Evolutionary conservation across 208 protist genomes (phyloP).

Genomic region (Trypanosoma caninum): DNA sequence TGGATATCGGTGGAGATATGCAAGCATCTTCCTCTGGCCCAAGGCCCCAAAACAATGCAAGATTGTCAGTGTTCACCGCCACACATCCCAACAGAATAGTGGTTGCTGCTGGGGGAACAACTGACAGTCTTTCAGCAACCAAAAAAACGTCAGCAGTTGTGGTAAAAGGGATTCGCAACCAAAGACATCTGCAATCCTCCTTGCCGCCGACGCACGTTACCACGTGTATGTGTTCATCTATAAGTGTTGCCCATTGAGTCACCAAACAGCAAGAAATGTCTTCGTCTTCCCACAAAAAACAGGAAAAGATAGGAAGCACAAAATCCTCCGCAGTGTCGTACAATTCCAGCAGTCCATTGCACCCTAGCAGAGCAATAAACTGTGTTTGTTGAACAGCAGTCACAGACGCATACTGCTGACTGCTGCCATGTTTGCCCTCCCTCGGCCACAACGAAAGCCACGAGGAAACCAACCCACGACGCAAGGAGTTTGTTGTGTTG

Average conservation of each 20-base stretch:
- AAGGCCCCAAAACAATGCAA: slow-evolving; percentile 53
- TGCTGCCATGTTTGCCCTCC: neutral
- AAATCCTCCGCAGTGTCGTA: slow-evolving; percentile 35
- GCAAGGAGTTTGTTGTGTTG: neutral
- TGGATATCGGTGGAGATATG: slow-evolving; percentile 44
- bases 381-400: slow-evolving; percentile 58
- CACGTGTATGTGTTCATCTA: slow-evolving; percentile 42
- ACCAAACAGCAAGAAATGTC: slow-evolving; percentile 10
- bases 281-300: slow-evolving; percentile 32
- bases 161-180: slow-evolving; percentile 37
- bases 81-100: slow-evolving; percentile 58
- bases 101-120: slow-evolving; percentile 45
- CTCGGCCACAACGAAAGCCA: slow-evolving; percentile 23
- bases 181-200: slow-evolving; percentile 38
- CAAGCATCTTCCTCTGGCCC: slow-evolving; percentile 58
- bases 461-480: neutral
- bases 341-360: slow-evolving; percentile 62
- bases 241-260: slow-evolving; percentile 22
- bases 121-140: slow-evolving; percentile 14
- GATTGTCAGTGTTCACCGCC: slow-evolving; percentile 15
- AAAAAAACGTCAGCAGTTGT: neutral
- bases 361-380: slow-evolving; percentile 56
- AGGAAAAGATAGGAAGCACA: slow-evolving; percentile 27
- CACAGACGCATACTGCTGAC: slow-evolving; percentile 45
- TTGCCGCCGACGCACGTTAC: slow-evolving; percentile 47